Evolutionary conservation across 2,329 filamentous ascomycete species (phyloP).

Genomic region (Rutstroemia sp.): DNA sequence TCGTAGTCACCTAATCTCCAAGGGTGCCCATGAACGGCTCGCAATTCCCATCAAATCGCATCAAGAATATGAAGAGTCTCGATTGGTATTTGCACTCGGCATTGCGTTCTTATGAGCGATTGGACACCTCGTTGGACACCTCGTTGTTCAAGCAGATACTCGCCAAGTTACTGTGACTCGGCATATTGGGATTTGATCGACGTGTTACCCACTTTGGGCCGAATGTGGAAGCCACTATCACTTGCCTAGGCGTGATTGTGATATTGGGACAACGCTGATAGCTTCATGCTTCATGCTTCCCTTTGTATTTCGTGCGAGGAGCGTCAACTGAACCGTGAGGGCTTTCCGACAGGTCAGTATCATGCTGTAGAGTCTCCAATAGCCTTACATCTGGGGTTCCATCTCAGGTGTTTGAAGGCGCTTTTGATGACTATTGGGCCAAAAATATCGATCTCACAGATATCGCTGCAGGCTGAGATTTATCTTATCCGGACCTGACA

Average conservation of each 20-base stretch:
- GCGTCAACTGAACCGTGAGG: background rate
- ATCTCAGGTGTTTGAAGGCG: background rate
- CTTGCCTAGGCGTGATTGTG: too few species aligned
- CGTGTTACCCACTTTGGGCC: background rate
- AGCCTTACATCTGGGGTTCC: slow-evolving; percentile 1
- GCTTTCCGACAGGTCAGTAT: background rate
- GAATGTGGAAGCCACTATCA: background rate
- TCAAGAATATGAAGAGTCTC: background rate
- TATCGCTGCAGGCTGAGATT: background rate
- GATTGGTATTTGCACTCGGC: background rate
- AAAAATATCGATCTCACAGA: background rate
- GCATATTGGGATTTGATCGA: too few species aligned
- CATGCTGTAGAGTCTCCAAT: background rate
- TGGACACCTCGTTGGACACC: background rate
- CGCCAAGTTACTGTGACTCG: too few species aligned
- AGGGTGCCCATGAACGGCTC: background rate
- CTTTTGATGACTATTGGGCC: slow-evolving; percentile 1
- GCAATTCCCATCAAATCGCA: background rate
- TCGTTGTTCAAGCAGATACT: too few species aligned
- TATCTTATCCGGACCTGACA: background rate
- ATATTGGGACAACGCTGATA: too few species aligned
- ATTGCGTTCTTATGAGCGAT: background rate
- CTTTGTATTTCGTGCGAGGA: background rate
- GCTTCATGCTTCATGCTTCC: background rate
- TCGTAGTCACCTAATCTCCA: background rate